These are phyloP conservation scores for Alternaria sp. DNA, from an alignment of 2,329 filamentous ascomycete species.

Conservation along the genomic window DNA sequence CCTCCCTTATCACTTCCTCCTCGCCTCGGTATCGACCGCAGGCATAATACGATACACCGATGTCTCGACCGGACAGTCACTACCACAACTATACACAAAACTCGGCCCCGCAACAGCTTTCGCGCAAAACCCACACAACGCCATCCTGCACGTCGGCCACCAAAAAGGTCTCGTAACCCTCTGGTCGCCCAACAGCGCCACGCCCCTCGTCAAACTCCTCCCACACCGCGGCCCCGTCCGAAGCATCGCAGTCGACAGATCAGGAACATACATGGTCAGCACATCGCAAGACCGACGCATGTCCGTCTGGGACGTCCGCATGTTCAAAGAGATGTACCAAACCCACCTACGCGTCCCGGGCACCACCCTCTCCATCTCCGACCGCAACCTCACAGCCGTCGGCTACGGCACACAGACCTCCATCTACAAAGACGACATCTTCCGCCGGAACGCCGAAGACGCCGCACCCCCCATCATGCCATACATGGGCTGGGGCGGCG, in stretches of 20 bases:
- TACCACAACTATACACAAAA: conserved; percentile 83
- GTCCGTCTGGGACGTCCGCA: conserved; percentile 95
- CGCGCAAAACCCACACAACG: conserved; percentile 89
- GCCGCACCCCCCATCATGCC: conserved; percentile 75
- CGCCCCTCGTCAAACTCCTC: conserved; percentile 87
- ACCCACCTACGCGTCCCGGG: conserved; percentile 78
- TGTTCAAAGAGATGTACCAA: conserved; percentile 92
- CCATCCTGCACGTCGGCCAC: conserved; percentile 88
- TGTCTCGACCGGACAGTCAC: conserved; percentile 87
- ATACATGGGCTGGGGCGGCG: conserved; percentile 92
- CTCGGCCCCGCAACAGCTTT: conserved; percentile 84
- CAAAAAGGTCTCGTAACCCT: conserved; percentile 94
- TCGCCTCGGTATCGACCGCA: conserved; percentile 83
- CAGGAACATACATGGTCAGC: conserved; percentile 94
- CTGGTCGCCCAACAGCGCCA: conserved; percentile 91
- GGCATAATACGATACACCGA: conserved; percentile 91
- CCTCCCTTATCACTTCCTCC: conserved; percentile 91
- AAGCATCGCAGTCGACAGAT: conserved; percentile 81
- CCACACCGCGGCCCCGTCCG: conserved; percentile 89
- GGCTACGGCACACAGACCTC: conserved; percentile 89
- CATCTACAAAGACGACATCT: conserved; percentile 84
- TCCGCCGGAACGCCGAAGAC: conserved; percentile 76
- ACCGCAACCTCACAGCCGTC: conserved; percentile 84
- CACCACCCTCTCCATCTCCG: conserved; percentile 84
- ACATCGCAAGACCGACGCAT: conserved; percentile 88